Evolutionary conservation across 768 basidiomycete genomes (phyloP), one percentile per base, ranked within the genome.

Genomic region (Mycena metata): DNA sequence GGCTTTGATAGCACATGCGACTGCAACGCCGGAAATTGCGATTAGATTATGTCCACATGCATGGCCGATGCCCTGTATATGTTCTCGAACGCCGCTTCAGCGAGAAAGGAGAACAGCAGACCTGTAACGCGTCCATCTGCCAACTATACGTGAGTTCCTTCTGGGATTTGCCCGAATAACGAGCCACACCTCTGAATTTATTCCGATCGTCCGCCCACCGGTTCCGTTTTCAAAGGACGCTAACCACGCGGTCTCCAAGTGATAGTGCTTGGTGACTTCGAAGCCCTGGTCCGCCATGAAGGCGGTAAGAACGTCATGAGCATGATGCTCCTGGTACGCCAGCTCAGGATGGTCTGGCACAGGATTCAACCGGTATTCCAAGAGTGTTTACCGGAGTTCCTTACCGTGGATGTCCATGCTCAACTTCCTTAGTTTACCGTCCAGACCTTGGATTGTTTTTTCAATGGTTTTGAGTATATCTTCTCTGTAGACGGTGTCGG

Each of bases 1-100:
- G 7, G 83, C 83, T 74, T 88, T 90, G n/a, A 91, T 84, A 0
- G 89, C 91, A 60, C 88, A 83, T 0, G 92, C 90, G 30, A 93
- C 85, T 2, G 89, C 92, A 15, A 94, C 89, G 5, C 93, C 93
- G 61, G 83, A 72, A 24, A 94, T 91, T 1, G 91, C 93, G 58
- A 95, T 95, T 54, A 95, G 81, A 72, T 95, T 95, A 75, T 95
- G 93, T 3, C 93, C 93, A 73, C 93, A 95, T 1, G 90, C 91
- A 69, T 92, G 91, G 0, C 91, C 89, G 43, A 90, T 82, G 0
- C 86, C 83, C 63, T 81, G 80, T 35, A n/a, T 43, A 19, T 2
- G 35, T 30, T 17, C 17, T 47, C 8, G 9, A 23, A 2, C 13
- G 6, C 13, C n/a, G 21, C 26, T 17, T 17, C 11, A 63, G 67